Evolutionary conservation across 768 basidiomycete species (phyloP), one percentile per base, ranked within the genome.

Genomic region (Leccinum olivaceopallidum): DNA sequence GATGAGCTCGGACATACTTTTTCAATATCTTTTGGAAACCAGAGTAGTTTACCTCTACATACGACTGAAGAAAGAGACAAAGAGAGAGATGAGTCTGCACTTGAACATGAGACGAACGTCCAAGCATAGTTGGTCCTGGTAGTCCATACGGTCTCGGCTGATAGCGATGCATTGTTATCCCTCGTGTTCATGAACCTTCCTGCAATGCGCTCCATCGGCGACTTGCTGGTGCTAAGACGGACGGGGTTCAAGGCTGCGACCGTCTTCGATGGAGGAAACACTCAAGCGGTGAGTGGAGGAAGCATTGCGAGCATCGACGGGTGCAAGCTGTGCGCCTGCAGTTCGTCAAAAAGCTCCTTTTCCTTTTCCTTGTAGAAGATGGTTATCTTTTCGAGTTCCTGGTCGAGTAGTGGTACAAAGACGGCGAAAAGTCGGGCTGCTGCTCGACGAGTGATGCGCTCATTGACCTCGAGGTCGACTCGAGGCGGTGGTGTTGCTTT

Each of bases 21-120:
- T 28, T 28, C 28, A 28, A 28, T 28, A 28, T 28, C 74, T 92
- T 95, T 66, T 92, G 84, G 76, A 98, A 94, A 1, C 95, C 96
- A 0, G 92, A 90, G 71, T 92, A 83, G 73, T 98, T 99, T 59
- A 97, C 78, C 68, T 98, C 94, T 59, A 94, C 86, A 64, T 94
- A 99, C 5, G 93, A 90, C 71, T 82, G 87, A 86, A 87, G 53
- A 88, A 81, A 6, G 86, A 80, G 49, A 94, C 39, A 85, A 91
- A 97, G 12, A 94, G 81, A 51, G 80, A 86, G 0, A 93, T 92
- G 56, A 98, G 92, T 63, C 89, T 81, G 48, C 95, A 86, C 77
- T 98, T 98, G 82, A 90, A 95, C 24, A 95, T 76, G 30, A 95
- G 79, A n/a, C 92, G 85, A 6, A 52, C 16, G 39, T 18, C 39